Conservation (phyloP, 202 grass and related monocot species). For the Zoysia matrella region DNA sequence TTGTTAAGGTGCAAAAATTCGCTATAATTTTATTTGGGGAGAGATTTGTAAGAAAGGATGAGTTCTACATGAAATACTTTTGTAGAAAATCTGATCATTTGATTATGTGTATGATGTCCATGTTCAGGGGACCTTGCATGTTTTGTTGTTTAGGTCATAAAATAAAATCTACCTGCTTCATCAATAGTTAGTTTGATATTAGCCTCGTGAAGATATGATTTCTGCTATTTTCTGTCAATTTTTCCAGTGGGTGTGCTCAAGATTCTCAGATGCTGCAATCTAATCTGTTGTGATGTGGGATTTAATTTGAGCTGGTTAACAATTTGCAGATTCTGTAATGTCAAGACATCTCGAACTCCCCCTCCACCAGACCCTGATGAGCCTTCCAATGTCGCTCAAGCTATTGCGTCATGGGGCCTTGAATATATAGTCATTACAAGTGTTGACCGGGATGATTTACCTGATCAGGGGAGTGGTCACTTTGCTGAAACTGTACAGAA, state of each 20-base stretch:
- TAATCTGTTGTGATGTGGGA: conserved; percentile 1
- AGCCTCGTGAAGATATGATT: neutral
- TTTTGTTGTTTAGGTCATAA: neutral
- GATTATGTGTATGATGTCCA: neutral
- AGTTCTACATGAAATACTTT: neutral
- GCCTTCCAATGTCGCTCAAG: conserved; percentile 92
- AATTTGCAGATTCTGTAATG: conserved; percentile 91
- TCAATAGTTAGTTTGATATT: neutral
- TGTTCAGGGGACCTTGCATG: neutral
- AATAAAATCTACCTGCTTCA: neutral
- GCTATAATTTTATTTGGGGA: neutral
- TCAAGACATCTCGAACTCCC: conserved; percentile 91
- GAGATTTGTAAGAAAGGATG: neutral
- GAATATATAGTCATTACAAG: conserved; percentile 98
- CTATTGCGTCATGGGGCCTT: conserved; percentile 96
- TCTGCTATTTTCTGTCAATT: conserved; percentile 12
- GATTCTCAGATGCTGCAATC: neutral
- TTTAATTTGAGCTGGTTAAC: conserved; percentile 14
- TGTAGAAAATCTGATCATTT: neutral
- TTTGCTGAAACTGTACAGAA: conserved; percentile 89
- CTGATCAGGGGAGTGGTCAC: conserved; percentile 92
- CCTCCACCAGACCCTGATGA: conserved; percentile 91
- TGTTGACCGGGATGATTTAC: conserved; percentile 92
- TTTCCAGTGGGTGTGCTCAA: neutral
- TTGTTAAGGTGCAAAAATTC: neutral